A percentile compares a stretch with the other conserved stretches of the same genome.
Evolutionary conservation across 768 basidiomycete genomes (phyloP).

Genomic region (Botryobasidium botryosum): DNA sequence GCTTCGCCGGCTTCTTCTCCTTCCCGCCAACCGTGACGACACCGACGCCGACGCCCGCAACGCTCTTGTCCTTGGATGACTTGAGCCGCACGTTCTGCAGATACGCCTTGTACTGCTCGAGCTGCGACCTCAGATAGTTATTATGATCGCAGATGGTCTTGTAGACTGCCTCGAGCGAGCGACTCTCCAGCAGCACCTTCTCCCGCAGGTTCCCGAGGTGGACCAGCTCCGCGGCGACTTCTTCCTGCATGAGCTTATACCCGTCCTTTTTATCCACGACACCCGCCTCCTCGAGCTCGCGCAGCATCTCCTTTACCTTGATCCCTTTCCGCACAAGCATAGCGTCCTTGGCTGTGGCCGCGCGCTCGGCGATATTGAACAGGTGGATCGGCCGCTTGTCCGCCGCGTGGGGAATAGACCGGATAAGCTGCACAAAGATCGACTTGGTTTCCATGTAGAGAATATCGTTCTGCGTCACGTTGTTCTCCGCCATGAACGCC

Average conservation of each 20-base stretch:
- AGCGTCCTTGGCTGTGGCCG: slow-evolving; percentile 94
- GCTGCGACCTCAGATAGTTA: slow-evolving; percentile 85
- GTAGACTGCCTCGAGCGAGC: slow-evolving; percentile 90
- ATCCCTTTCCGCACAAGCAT: slow-evolving; percentile 91
- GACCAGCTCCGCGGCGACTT: slow-evolving; percentile 85
- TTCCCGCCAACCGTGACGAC: slow-evolving; percentile 93
- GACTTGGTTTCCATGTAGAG: slow-evolving; percentile 99
- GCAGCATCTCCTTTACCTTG: slow-evolving; percentile 98
- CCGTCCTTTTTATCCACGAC: slow-evolving; percentile 70
- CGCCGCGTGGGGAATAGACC: slow-evolving; percentile 71
- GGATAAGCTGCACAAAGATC: slow-evolving; percentile 93
- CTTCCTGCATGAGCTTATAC: slow-evolving; percentile 93
- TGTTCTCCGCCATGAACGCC: slow-evolving; percentile 75
- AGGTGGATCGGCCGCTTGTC: slow-evolving; percentile 86
- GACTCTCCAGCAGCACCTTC: slow-evolving; percentile 84
- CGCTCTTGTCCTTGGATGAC: slow-evolving; percentile 75
- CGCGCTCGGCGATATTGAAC: slow-evolving; percentile 74
- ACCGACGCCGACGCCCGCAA: slow-evolving; percentile 64
- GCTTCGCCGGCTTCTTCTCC: slow-evolving; percentile 83
- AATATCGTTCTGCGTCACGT: slow-evolving; percentile 94
- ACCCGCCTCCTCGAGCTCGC: slow-evolving; percentile 83
- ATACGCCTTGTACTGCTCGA: slow-evolving; percentile 99
- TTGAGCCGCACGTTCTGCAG: slow-evolving; percentile 92
- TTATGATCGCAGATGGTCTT: slow-evolving; percentile 99
- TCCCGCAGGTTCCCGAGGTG: slow-evolving; percentile 94